Percentiles rank a stretch among this genome's conserved stretches.
phyloP scores from a whole-genome alignment of 208 protist species.

The Jaenimonas drosophilae region DNA sequence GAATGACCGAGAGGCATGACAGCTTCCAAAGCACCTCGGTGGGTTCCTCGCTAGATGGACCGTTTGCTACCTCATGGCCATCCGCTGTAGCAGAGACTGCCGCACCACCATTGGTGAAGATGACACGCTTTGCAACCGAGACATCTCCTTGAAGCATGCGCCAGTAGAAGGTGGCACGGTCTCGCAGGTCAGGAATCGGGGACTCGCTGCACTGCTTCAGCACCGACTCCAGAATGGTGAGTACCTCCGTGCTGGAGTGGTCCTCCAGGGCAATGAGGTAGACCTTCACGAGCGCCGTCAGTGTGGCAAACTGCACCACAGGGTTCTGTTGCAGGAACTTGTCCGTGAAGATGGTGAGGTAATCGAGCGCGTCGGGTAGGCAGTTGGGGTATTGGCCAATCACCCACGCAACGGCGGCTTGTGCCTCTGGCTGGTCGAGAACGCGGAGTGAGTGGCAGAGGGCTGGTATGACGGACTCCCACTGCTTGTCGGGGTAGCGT shows the following conservation, averaged over 20 bases:
- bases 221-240: conserved; percentile 76
- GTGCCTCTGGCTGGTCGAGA: conserved; percentile 95
- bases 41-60: no score
- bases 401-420: conserved; percentile 97
- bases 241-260: conserved; percentile 14
- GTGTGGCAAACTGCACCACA: conserved; percentile 93
- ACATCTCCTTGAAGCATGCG: conserved; percentile 92
- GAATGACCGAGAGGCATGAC: no score
- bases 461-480: conserved; percentile 82
- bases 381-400: conserved; percentile 95
- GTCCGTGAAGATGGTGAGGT: conserved; percentile 94
- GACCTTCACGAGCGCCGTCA: conserved; percentile 97
- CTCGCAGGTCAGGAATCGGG: conserved; percentile 94
- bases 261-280: conserved; percentile 78
- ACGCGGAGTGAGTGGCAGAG: conserved; percentile 95
- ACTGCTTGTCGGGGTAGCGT: conserved; percentile 93
- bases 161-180: conserved; percentile 98
- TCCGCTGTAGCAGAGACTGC: no score
- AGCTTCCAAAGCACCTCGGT: no score
- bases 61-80: no score
- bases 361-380: conserved; percentile 92
- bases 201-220: conserved; percentile 75
- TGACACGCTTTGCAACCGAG: conserved; percentile 83
- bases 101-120: conserved; percentile 11
- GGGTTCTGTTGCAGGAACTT: conserved; percentile 88